Evolutionary conservation across 257 asterid species (phyloP), one percentile per base, ranked within the genome.

Genomic region (Pogostemon cablin): DNA sequence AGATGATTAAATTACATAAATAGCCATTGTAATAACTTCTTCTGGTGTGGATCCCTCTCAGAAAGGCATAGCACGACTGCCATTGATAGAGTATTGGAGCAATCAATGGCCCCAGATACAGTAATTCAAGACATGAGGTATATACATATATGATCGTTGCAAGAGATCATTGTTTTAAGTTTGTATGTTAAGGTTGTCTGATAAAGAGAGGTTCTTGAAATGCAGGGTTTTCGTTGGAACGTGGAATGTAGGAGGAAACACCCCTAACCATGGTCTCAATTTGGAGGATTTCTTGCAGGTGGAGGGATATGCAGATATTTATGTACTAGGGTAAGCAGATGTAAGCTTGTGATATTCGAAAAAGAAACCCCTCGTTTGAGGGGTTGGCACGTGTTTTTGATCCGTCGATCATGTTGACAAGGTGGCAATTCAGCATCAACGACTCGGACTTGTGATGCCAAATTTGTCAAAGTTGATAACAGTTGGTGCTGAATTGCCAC

Each of bases 161-260:
- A 10, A 9, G 44, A 25, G 25, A 63, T 63, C 65, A 1, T 41
- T 12, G 2, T 64, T 48, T 42, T 67, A n/a, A 64, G 17, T 37
- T 7, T 6, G 57, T 25, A 1, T 12, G 7, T 58, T 48, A 9
- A 57, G 43, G 62, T 37, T 41, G 46, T 42, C 10, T 68, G 42
- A 42, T 15, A 37, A 40, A 3, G 2, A 8, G 2, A 7, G 17
- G 49, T 67, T 59, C 52, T 61, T 52, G 42, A 9, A 57, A 41
- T 78, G 74, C 77, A 93, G 98, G 90, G 78, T 91, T 59, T 93
- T 93, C 42, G 97, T 84, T 25, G 96, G 82, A 42, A 93, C 98
- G 11, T 93, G 98, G 98, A 93, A 93, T 78, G 96, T 93, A 37
- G 98, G 96, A 65, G 98, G 98, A 55, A 91, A 86, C 61, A 56